Percentiles rank a stretch among this genome's conserved stretches.
Evolutionary conservation across 495 filamentous ascomycete genomes (phyloP).

Genomic region (Xylaria flabelliformis): DNA sequence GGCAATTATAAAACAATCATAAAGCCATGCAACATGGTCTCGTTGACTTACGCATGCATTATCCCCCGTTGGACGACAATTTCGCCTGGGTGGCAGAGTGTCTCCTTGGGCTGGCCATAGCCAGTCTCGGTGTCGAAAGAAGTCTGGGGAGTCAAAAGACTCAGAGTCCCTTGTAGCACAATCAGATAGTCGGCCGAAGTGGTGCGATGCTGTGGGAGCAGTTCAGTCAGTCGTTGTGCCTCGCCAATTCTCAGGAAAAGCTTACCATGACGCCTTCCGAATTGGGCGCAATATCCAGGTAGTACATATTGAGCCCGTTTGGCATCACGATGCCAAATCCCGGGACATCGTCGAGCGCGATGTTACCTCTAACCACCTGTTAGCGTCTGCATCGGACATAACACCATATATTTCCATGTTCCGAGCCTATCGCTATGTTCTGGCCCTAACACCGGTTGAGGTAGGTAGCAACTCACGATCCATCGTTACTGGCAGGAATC

Average conservation of each 20-base stretch:
- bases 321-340: conserved; percentile 37
- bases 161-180: conserved; percentile 33
- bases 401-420: neutral
- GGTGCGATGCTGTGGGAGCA: conserved; percentile 32
- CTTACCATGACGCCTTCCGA: conserved; percentile 32
- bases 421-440: neutral
- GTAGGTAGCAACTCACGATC: conserved; percentile 33
- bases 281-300: conserved; percentile 37
- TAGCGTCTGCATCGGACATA: conserved; percentile 3
- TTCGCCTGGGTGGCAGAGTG: conserved; percentile 34
- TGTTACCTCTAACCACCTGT: conserved; percentile 10
- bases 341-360: conserved; percentile 29
- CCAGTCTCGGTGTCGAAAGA: conserved; percentile 31
- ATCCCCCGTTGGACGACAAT: conserved; percentile 38
- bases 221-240: conserved; percentile 3
- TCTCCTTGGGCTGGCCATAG: conserved; percentile 35
- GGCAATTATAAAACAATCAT: neutral
- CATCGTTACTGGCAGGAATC: conserved; percentile 36
- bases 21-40: neutral
- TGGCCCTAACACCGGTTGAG: neutral
- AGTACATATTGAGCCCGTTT: conserved; percentile 38
- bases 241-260: neutral
- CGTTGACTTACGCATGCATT: conserved; percentile 40
- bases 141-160: conserved; percentile 32
- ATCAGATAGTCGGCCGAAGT: conserved; percentile 40